Percentiles rank a stretch among this genome's conserved stretches.
Evolutionary conservation across 2,329 filamentous ascomycete species (phyloP).

Genomic region (Pyrenophora tritici-repentis): DNA sequence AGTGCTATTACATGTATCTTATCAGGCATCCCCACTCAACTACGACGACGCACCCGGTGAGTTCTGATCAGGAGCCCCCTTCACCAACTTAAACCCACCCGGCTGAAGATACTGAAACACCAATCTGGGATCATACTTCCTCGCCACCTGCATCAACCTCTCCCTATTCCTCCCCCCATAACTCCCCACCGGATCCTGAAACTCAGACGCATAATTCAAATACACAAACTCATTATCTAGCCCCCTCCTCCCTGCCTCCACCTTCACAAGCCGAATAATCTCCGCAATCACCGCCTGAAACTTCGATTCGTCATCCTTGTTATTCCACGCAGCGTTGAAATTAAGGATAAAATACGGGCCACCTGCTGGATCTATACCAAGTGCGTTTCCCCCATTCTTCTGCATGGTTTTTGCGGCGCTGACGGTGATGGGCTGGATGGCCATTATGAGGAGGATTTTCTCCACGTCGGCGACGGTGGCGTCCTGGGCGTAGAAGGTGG

Average conservation of each 20-base stretch:
- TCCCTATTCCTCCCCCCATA: slow-evolving; percentile 44
- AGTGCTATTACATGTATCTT: no score
- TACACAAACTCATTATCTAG: slow-evolving; percentile 20
- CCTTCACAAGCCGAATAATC: slow-evolving; percentile 8
- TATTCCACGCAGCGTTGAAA: slow-evolving; percentile 17
- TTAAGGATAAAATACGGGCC: slow-evolving; percentile 25
- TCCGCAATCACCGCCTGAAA: slow-evolving; percentile 14
- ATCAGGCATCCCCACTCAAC: no score
- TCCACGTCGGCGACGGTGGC: slow-evolving; percentile 20
- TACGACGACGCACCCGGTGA: neutral
- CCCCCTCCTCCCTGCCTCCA: slow-evolving; percentile 9
- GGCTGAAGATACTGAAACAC: slow-evolving; percentile 49
- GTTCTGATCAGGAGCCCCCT: slow-evolving; percentile 4
- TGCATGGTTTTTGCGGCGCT: slow-evolving; percentile 15
- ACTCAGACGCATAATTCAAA: slow-evolving; percentile 30
- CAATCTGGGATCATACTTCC: slow-evolving; percentile 47
- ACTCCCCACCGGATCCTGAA: slow-evolving; percentile 48
- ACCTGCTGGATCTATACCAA: slow-evolving; percentile 23
- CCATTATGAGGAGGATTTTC: slow-evolving; percentile 22
- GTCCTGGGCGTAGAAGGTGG: slow-evolving; percentile 19
- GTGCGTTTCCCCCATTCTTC: slow-evolving; percentile 31
- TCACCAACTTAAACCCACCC: slow-evolving; percentile 47
- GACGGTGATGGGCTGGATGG: slow-evolving; percentile 21
- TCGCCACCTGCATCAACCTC: slow-evolving; percentile 37
- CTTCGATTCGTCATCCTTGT: slow-evolving; percentile 12